These are phyloP conservation scores for Dactylorhiza incarnata DNA, from an alignment of 106 monocot species.

Conservation along the genomic window DNA sequence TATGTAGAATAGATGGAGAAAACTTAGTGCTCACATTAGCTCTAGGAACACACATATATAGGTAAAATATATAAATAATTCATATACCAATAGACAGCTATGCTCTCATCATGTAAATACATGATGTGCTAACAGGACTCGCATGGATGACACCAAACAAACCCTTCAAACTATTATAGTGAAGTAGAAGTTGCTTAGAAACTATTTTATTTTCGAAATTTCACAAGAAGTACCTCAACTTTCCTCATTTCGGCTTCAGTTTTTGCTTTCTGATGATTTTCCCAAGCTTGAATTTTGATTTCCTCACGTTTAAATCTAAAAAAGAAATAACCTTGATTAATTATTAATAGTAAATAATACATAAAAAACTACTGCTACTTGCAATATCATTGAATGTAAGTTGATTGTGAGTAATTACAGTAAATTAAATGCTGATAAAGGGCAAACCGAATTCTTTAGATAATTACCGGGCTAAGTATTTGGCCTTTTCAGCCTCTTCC, in stretches of 20 bases:
- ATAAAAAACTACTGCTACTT: not conserved
- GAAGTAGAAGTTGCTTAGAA: not conserved
- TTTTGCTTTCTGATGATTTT: slow-evolving; percentile 54
- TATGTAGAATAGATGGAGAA: no score
- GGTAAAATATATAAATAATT: no score
- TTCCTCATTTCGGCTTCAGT: slow-evolving; percentile 52
- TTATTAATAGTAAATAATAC: not conserved
- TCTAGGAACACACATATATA: no score
- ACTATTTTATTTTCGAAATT: not conserved
- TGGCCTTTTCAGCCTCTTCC: slow-evolving; percentile 93
- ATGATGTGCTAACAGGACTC: not conserved
- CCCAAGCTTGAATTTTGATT: slow-evolving; percentile 47
- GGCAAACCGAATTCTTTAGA: not conserved
- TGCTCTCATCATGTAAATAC: no score
- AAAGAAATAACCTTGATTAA: not conserved
- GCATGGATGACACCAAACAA: not conserved
- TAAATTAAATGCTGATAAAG: not conserved
- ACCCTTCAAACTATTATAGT: not conserved
- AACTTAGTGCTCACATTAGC: no score
- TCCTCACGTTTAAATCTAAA: slow-evolving; percentile 45
- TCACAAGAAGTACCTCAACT: slow-evolving; percentile 25
- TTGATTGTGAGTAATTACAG: not conserved
- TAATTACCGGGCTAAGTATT: slow-evolving; percentile 71
- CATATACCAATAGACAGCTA: no score
- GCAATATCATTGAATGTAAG: not conserved